Conservation (phyloP, 2,329 filamentous ascomycete species). For the Epichloe sibirici region DNA sequence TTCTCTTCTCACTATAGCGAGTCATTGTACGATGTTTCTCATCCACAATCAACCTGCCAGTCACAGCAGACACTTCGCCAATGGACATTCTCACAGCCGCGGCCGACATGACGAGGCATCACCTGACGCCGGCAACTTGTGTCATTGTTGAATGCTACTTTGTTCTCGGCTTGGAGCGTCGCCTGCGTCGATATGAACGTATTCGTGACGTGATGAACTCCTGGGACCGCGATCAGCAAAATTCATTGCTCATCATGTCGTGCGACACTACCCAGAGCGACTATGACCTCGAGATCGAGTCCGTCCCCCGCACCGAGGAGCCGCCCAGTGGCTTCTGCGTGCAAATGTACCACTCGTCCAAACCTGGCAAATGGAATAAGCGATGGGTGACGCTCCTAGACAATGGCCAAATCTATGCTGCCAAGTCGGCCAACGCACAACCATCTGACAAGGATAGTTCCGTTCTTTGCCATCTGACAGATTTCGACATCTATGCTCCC, state of each 20-base stretch:
- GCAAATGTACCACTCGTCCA: constrained; percentile 68
- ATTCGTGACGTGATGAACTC: constrained; percentile 84
- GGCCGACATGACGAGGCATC: constrained; percentile 47
- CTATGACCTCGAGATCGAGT: constrained; percentile 50
- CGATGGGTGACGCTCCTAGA: constrained; percentile 61
- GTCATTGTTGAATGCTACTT: constrained; percentile 69
- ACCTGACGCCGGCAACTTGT: constrained; percentile 51
- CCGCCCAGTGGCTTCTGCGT: constrained; percentile 56
- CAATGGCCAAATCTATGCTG: constrained; percentile 59
- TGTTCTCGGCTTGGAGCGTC: constrained; percentile 66
- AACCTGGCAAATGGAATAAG: constrained; percentile 80
- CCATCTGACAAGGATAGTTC: constrained; percentile 51
- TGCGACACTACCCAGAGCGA: constrained; percentile 42
- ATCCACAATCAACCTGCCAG: constrained; percentile 55
- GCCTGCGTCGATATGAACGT: constrained; percentile 73
- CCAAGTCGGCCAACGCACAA: constrained; percentile 56
- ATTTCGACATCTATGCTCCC: constrained; percentile 83
- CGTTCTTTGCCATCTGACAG: constrained; percentile 72
- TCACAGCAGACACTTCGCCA: constrained; percentile 63
- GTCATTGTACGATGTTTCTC: constrained; percentile 64
- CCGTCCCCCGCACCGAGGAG: constrained; percentile 44
- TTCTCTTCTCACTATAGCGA: constrained; percentile 28
- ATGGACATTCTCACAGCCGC: constrained; percentile 61
- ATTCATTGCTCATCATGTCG: constrained; percentile 57
- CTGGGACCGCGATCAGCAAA: constrained; percentile 75